Evolutionary conservation across 139 green algal species (phyloP).

Genomic region (Chlamydomonas incerta): DNA sequence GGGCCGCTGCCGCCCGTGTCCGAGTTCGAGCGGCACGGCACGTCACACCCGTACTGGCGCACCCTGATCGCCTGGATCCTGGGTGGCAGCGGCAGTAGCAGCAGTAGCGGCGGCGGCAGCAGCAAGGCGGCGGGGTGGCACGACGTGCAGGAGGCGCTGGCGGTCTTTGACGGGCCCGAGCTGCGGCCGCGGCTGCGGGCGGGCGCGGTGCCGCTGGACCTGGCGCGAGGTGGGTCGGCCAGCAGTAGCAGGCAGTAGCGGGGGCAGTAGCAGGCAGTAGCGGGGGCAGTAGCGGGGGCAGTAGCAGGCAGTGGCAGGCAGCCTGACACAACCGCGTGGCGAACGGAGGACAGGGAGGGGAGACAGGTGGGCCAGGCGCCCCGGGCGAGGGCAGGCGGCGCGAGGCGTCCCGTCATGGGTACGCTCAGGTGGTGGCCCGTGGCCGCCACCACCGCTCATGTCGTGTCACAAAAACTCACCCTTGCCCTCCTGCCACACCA

Average conservation of each 20-base stretch:
- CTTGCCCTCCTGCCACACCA: too few species aligned
- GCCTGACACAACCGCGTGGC: too few species aligned
- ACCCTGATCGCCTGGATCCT: background rate
- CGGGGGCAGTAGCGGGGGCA: background rate
- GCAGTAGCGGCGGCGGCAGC: too few species aligned
- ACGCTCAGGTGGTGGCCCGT: too few species aligned
- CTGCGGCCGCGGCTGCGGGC: background rate
- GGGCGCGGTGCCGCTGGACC: background rate
- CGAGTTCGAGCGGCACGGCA: background rate
- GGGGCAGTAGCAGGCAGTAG: background rate
- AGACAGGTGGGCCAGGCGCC: too few species aligned
- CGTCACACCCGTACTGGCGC: constrained; percentile 16
- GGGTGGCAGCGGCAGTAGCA: background rate
- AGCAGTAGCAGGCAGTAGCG: too few species aligned
- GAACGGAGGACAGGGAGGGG: too few species aligned
- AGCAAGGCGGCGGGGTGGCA: background rate
- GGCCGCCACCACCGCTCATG: too few species aligned
- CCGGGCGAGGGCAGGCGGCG: too few species aligned
- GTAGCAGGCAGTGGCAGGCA: background rate
- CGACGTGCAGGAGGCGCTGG: constrained; percentile 24
- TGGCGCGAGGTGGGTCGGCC: constrained; percentile 24
- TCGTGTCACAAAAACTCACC: too few species aligned
- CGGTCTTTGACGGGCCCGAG: constrained; percentile 18
- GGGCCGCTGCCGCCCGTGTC: background rate
- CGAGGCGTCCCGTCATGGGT: too few species aligned